Percentiles rank a stretch among this genome's conserved stretches.
Evolutionary conservation across 2,329 filamentous ascomycete genomes (phyloP).

Genomic region (Plenodomus tracheiphilus): DNA sequence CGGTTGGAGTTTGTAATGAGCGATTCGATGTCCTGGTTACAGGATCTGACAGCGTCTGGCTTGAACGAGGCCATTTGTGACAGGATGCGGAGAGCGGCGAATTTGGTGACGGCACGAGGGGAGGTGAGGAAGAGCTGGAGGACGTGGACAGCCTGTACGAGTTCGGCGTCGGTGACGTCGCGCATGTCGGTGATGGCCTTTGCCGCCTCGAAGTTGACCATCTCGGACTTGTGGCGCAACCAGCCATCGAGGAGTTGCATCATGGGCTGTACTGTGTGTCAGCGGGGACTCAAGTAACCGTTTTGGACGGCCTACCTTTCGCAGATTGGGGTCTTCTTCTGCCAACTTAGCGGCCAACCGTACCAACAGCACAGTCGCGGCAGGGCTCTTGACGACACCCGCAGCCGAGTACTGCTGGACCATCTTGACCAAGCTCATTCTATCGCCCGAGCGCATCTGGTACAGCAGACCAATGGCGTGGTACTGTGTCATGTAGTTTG

Average conservation of each 20-base stretch:
- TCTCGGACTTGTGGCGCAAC: constrained; percentile 95
- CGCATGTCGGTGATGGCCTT: constrained; percentile 96
- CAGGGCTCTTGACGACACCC: constrained; percentile 92
- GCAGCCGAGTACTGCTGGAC: constrained; percentile 96
- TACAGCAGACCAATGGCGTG: constrained; percentile 97
- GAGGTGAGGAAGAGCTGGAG: constrained; percentile 96
- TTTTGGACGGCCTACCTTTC: constrained; percentile 56
- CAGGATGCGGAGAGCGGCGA: constrained; percentile 92
- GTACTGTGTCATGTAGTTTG: constrained; percentile 97
- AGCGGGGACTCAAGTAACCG: constrained; percentile 3
- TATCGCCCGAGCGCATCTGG: constrained; percentile 95
- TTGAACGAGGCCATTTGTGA: constrained; percentile 98
- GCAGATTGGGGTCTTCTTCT: constrained; percentile 84
- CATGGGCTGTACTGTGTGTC: constrained; percentile 66
- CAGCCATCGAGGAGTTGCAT: constrained; percentile 95
- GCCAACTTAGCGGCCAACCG: constrained; percentile 90
- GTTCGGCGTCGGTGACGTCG: constrained; percentile 89
- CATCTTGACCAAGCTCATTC: constrained; percentile 99
- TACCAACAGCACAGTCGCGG: constrained; percentile 89
- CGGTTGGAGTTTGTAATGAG: constrained; percentile 97
- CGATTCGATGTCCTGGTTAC: constrained; percentile 96
- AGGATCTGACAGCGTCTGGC: constrained; percentile 85
- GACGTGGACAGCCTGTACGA: constrained; percentile 89
- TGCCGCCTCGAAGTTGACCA: constrained; percentile 93
- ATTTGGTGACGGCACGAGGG: constrained; percentile 93